Conservation (phyloP, 2,329 filamentous ascomycete species). For the Scortechinia acanthostroma region DNA sequence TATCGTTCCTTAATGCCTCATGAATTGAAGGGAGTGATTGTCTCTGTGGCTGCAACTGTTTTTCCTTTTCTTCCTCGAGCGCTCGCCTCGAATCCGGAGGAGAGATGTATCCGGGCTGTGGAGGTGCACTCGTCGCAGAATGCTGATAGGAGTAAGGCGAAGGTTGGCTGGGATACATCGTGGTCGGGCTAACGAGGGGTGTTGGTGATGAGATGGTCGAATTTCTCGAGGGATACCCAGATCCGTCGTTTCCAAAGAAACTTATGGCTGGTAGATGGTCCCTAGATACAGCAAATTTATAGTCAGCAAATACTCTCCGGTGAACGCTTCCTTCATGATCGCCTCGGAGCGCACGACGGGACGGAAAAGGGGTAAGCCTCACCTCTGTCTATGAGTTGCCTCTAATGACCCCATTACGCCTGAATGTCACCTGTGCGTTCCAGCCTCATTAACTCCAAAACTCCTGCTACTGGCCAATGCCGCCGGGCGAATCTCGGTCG, state of each 20-base stretch:
- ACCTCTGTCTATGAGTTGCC: neutral
- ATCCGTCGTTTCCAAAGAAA: neutral
- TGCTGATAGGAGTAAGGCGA: conserved; percentile 4
- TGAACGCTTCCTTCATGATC: neutral
- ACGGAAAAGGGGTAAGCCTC: neutral
- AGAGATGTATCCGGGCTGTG: conserved; percentile 26
- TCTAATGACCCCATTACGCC: conserved; percentile 2
- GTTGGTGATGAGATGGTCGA: neutral
- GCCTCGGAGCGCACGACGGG: neutral
- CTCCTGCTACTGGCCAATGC: too few relatives aligned
- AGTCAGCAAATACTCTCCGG: neutral
- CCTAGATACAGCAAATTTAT: neutral
- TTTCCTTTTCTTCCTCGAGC: conserved; percentile 31
- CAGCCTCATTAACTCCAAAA: neutral
- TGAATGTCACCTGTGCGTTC: neutral
- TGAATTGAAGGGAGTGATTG: conserved; percentile 50
- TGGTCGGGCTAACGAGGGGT: neutral
- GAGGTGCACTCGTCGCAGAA: conserved; percentile 17
- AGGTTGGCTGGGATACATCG: neutral
- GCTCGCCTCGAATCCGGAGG: conserved; percentile 29
- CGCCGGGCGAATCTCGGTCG: too few relatives aligned
- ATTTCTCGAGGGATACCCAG: neutral
- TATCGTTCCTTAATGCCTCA: conserved; percentile 45
- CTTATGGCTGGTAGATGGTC: neutral
- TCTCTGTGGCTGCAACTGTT: conserved; percentile 19